Percentiles rank a stretch among this genome's conserved stretches.
Evolutionary conservation across 2,329 filamentous ascomycete genomes (phyloP).

Genomic region (Aspergillus niger): DNA sequence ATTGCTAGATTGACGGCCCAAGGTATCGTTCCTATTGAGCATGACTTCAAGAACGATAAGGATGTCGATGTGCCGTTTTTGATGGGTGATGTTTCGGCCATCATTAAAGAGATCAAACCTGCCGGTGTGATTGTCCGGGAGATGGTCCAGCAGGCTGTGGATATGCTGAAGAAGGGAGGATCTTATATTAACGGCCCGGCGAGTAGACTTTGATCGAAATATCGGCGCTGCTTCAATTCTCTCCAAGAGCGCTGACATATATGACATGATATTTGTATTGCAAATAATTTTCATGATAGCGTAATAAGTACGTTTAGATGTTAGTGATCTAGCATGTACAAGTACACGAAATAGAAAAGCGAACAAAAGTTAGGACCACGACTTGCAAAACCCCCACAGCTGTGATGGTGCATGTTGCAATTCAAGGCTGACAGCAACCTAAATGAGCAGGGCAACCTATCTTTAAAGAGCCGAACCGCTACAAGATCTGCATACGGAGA

Average conservation of each 20-base stretch:
- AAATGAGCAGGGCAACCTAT: conserved; percentile 6
- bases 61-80: conserved; percentile 85
- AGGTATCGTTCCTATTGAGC: conserved; percentile 77
- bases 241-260: not conserved
- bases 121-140: conserved; percentile 83
- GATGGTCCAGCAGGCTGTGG: conserved; percentile 78
- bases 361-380: conserved; percentile 17
- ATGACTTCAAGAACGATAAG: conserved; percentile 78
- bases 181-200: conserved; percentile 55
- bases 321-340: conserved; percentile 32
- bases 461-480: conserved; percentile 3
- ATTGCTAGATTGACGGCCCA: conserved; percentile 73
- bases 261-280: conserved; percentile 7
- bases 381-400: conserved; percentile 5
- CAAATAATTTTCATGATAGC: conserved; percentile 15
- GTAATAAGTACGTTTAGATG: conserved; percentile 17
- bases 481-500: conserved; percentile 14
- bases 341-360: conserved; percentile 29
- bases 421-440: conserved; percentile 10
- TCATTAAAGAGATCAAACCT: conserved; percentile 75
- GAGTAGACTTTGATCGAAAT: conserved; percentile 50
- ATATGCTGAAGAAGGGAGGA: conserved; percentile 64
- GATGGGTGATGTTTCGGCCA: conserved; percentile 90
- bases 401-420: conserved; percentile 3
- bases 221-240: not conserved